A percentile compares a stretch with the other conserved stretches of the same genome.
These are phyloP conservation scores for Ajuga reptans DNA, from an alignment of 305 asterid species.

Conservation along the genomic window DNA sequence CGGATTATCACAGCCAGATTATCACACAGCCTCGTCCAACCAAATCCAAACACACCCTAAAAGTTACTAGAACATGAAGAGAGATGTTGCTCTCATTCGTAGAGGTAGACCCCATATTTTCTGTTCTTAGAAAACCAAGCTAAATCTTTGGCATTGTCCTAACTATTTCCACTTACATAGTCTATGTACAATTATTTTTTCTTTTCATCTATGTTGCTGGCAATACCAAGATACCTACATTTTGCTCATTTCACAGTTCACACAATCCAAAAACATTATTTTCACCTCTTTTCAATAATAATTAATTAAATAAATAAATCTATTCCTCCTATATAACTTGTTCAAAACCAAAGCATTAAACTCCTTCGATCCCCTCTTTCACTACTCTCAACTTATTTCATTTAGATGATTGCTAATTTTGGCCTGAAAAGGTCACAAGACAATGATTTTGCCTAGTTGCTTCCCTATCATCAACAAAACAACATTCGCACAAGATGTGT, in stretches of 20 bases:
- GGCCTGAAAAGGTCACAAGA: not conserved
- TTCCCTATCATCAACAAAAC: slow-evolving; percentile 7
- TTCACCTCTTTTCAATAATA: not conserved
- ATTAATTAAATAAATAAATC: too few species aligned
- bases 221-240: not conserved
- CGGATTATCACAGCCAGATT: too few species aligned
- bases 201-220: not conserved
- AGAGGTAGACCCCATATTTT: slow-evolving; percentile 1
- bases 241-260: not conserved
- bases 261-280: not conserved
- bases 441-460: slow-evolving; percentile 11
- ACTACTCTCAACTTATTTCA: not conserved
- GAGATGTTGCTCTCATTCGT: not conserved
- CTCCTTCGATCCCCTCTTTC: slow-evolving; percentile 2
- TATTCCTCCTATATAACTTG: not conserved
- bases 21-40: too few species aligned
- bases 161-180: slow-evolving; percentile 4
- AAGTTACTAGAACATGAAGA: not conserved
- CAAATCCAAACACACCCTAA: too few species aligned
- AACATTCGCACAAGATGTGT: slow-evolving; percentile 1
- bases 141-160: not conserved
- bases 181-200: not conserved
- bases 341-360: not conserved
- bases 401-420: not conserved
- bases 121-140: slow-evolving; percentile 21